phyloP scores from a whole-genome alignment of 2,329 filamentous ascomycete genomes.

The Massarina eburnea region DNA sequence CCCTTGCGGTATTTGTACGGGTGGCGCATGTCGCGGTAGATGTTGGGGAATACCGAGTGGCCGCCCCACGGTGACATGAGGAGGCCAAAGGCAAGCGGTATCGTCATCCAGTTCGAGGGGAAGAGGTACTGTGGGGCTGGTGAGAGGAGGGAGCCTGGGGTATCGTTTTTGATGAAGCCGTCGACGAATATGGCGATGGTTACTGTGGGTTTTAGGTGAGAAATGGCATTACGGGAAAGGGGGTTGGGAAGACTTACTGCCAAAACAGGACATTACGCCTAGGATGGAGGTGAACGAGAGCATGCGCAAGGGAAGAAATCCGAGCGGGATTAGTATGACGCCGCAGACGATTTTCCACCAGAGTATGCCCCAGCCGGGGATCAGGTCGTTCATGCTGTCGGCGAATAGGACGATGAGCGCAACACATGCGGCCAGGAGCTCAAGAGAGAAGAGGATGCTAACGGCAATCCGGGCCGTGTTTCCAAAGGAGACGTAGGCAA shows the following conservation, averaged over 20 bases:
- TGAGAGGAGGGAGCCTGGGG: constrained; percentile 79
- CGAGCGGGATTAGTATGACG: constrained; percentile 74
- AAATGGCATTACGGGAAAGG: not conserved
- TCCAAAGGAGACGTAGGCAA: constrained; percentile 90
- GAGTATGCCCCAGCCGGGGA: constrained; percentile 68
- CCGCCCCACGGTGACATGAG: constrained; percentile 82
- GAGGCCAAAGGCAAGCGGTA: constrained; percentile 86
- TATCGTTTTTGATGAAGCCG: constrained; percentile 77
- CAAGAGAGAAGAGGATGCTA: constrained; percentile 83
- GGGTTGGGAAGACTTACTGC: constrained; percentile 63
- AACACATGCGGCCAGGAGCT: constrained; percentile 85
- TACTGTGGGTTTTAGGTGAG: constrained; percentile 57
- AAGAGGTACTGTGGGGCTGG: constrained; percentile 80
- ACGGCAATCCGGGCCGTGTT: constrained; percentile 77
- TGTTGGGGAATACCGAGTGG: constrained; percentile 80
- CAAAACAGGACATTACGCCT: constrained; percentile 87
- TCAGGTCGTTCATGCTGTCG: constrained; percentile 80
- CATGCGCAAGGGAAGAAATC: constrained; percentile 79
- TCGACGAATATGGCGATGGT: constrained; percentile 81
- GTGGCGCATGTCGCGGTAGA: constrained; percentile 76
- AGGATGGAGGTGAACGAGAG: constrained; percentile 89
- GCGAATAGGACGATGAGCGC: constrained; percentile 91
- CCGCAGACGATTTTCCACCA: constrained; percentile 87
- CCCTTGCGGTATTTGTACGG: constrained; percentile 78
- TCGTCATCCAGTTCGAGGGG: constrained; percentile 80